Percentiles rank a stretch among this genome's conserved stretches.
Conservation (phyloP, 164 flowering plant genomes). For the Magnolia sinica region DNA sequence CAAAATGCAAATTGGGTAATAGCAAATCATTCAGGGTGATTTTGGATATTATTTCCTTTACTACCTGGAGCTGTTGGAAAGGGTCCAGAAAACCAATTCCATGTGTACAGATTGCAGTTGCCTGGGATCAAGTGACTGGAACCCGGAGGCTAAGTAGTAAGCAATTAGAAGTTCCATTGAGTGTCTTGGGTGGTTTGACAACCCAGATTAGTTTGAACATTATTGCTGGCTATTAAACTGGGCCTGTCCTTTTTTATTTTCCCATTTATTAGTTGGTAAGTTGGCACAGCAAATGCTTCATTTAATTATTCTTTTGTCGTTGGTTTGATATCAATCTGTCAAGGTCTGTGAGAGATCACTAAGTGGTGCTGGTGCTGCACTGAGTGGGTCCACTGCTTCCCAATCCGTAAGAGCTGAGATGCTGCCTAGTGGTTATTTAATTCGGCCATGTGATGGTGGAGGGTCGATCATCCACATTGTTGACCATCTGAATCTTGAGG, state of each 20-base stretch:
- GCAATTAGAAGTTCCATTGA: too few relatives aligned
- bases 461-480: slow-evolving; percentile 92
- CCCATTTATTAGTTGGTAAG: background rate
- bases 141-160: background rate
- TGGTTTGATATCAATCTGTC: background rate
- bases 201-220: background rate
- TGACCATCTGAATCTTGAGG: slow-evolving; percentile 92
- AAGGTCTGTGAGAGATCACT: slow-evolving; percentile 95
- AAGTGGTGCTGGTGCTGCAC: slow-evolving; percentile 80
- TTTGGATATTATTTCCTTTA: background rate
- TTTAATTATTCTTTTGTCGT: too few relatives aligned
- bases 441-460: slow-evolving; percentile 93
- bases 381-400: slow-evolving; percentile 57
- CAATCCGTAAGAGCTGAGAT: slow-evolving; percentile 87
- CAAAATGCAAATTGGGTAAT: background rate
- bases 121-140: background rate
- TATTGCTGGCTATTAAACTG: background rate
- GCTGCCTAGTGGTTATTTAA: slow-evolving; percentile 90
- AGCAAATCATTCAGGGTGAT: background rate
- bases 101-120: background rate
- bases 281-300: too few relatives aligned
- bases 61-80: background rate
- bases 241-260: background rate
- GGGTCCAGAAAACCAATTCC: background rate
- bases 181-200: background rate